Base-by-base conservation (phyloP, 306 rosid species). In the Acacia confusa region DNA sequence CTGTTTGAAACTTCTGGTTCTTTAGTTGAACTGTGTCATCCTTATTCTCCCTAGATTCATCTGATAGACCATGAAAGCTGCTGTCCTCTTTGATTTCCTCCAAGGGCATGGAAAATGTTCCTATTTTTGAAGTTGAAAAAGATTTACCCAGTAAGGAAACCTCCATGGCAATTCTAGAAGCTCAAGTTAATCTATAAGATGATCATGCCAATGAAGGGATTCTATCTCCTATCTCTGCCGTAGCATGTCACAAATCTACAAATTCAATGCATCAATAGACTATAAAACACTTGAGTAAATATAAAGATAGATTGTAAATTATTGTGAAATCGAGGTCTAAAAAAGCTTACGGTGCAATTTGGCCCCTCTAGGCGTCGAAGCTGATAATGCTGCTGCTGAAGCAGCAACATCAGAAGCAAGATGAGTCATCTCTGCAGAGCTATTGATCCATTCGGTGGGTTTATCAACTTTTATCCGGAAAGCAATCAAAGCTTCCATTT, bases 401-500 rank as follows among this genome's bases (percentile, higher is more conserved):
- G 86, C 40, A 5, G 94, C 89, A 79, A 91, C 80, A 30, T 78
- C 86, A 0, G 89, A 87, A 84, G 91, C 94, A 10, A 90, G 86
- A 58, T 82, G 78, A 84, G 91, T 82, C 82, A 88, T 88, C 87
- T 88, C 92, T 58, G 68, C 82, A 0, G 88, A 84, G 53, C 77
- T 57, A 75, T 88, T 84, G 28, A 82, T 82, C 9, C 79, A 32
- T 30, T 20, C 79, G 36, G 74, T 50, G 2, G 91, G 91, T 24
- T 88, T 86, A 86, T 89, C 93, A 45, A 92, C 97, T 83, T 88
- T 92, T 1, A 92, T 83, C 48, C 92, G 67, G 34, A 92, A 88
- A 69, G 92, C 97, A 34, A 92, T 89, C 19, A 92, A 80, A 68
- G 93, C 93, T 24, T 91, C 91, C 95, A 92, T 89, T 70, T 92